Conservation (phyloP, 257 asterid species). For the Anisodus tanguticus region DNA sequence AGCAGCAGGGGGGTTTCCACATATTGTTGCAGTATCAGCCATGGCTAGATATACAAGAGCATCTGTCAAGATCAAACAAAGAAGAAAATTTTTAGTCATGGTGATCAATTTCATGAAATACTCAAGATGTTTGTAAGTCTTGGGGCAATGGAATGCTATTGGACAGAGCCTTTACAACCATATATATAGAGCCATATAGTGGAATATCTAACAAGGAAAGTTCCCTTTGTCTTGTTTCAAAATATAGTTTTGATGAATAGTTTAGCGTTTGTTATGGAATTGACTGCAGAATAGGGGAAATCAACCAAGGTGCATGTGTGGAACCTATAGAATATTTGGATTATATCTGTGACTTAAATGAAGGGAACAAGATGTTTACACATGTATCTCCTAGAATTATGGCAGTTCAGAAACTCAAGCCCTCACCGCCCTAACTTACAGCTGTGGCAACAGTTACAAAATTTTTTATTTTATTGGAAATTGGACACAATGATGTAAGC, state of each 20-base stretch:
- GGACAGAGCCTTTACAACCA: background rate
- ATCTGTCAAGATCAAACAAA: slow-evolving; percentile 31
- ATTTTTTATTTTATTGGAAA: background rate
- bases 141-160: background rate
- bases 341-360: background rate
- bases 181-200: background rate
- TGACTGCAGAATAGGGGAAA: slow-evolving; percentile 28
- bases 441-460: background rate
- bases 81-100: slow-evolving; percentile 32
- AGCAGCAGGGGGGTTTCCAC: background rate
- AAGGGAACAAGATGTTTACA: background rate
- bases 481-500: background rate
- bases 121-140: background rate
- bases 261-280: slow-evolving; percentile 36
- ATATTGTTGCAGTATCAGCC: slow-evolving; percentile 23
- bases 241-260: slow-evolving; percentile 27
- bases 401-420: slow-evolving; percentile 18
- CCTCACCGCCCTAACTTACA: background rate
- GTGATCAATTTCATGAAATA: background rate
- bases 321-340: slow-evolving; percentile 6
- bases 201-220: slow-evolving; percentile 33
- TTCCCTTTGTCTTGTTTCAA: slow-evolving; percentile 29
- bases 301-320: background rate
- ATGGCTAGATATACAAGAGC: slow-evolving; percentile 29
- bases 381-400: background rate